Percentiles rank a stretch among this genome's conserved stretches.
Evolutionary conservation across 805 yeast species (phyloP).

Genomic region (Ogataea salicorniae): DNA sequence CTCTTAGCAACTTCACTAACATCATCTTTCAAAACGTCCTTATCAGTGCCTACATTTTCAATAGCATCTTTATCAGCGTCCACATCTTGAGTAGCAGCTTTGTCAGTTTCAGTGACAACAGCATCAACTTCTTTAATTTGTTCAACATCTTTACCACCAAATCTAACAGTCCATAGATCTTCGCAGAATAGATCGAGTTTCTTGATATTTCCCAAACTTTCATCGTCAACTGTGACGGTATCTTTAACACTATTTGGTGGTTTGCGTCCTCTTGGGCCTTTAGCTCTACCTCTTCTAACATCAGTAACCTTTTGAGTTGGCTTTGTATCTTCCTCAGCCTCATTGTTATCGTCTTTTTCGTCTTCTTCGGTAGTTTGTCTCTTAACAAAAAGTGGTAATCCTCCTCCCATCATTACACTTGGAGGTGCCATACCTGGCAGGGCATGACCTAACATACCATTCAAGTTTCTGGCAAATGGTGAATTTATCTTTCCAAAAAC

Average conservation of each 20-base stretch:
- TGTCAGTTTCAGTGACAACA: not conserved
- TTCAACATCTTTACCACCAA: constrained; percentile 3
- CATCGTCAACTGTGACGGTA: constrained; percentile 33
- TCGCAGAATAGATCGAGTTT: constrained; percentile 31
- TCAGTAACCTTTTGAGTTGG: constrained; percentile 25
- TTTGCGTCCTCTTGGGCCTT: constrained; percentile 71
- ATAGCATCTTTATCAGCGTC: not conserved
- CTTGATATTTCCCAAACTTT: constrained; percentile 23
- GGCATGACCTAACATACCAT: constrained; percentile 50
- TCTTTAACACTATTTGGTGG: constrained; percentile 54
- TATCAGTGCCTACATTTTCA: not conserved
- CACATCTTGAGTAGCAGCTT: not conserved
- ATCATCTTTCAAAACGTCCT: not conserved
- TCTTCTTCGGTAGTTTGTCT: constrained; percentile 5
- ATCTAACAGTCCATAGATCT: constrained; percentile 34
- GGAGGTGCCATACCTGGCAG: constrained; percentile 53
- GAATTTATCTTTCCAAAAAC: constrained; percentile 26
- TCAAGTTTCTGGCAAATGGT: constrained; percentile 53
- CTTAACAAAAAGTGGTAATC: too few relatives aligned
- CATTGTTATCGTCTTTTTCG: not conserved
- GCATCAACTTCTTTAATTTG: not conserved
- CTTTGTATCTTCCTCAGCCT: constrained; percentile 4
- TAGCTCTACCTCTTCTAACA: constrained; percentile 48
- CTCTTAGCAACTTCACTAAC: not conserved
- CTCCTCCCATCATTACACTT: constrained; percentile 34